Base-by-base conservation (phyloP, 2,329 filamentous ascomycete species). In the Alternaria infectoria region DNA sequence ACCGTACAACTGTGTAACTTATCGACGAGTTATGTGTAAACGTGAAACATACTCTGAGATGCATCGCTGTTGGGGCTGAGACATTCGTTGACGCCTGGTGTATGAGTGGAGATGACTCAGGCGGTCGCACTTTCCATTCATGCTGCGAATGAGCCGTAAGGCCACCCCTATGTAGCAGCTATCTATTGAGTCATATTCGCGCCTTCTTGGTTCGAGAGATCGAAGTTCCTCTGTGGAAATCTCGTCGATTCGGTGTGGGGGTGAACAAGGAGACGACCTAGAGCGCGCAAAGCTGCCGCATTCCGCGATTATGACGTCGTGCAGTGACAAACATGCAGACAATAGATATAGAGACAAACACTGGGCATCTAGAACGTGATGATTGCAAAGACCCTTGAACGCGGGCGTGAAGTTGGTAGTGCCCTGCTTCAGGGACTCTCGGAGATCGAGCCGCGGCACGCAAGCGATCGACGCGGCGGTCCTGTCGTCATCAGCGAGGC, bases 401-500 rank as follows among this genome's bases (percentile, higher is more conserved):
- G 36, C n/a, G n/a, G n/a, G 36, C 15, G 36, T 50, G 28, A 8
- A 47, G 55, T 54, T 50, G 13, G 13, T 36, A 3, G 21, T 28
- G n/a, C 19, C 17, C 11, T 57, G 52, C 25, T 9, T 51, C 54
- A 57, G 26, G 32, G 59, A 25, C 49, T 28, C 32, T 62, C 43
- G 49, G 54, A 60, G 45, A 28, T 52, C 19, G 30, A 56, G 57
- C 61, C 57, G 59, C 63, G 60, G 67, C 71, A 74, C 74, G 64
- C 67, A 50, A 51, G 49, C 49, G 65, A 67, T 61, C 36, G 61
- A 57, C 61, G 59, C 56, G 30, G 54, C 45, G 51, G 58, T 62
- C 64, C 70, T 72, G 62, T 74, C 74, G 75, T 75, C 75, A 77
- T 70, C 61, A 69, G 70, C 68, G 69, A 69, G 62, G 60, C 49